Percentiles rank a stretch among this genome's conserved stretches.
phyloP scores from a whole-genome alignment of 768 basidiomycete species.

The Mycena floridula region DNA sequence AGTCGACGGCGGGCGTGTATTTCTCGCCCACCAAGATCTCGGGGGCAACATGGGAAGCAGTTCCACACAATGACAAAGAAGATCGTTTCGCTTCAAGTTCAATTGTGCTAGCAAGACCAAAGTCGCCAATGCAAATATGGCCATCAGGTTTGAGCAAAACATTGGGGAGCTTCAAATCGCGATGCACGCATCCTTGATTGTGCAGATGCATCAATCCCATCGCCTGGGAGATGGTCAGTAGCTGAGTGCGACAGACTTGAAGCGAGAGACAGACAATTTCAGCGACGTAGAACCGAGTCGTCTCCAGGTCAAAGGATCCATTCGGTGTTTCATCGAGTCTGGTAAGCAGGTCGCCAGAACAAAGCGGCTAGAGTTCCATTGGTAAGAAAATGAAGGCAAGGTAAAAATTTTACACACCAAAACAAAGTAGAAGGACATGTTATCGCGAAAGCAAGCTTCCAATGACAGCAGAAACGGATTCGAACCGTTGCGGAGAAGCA shows the following conservation, averaged over 20 bases:
- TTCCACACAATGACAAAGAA: neutral
- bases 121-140: neutral
- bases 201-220: neutral
- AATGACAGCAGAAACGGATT: neutral
- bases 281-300: neutral
- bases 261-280: neutral
- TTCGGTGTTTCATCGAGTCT: neutral
- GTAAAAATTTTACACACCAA: neutral
- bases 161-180: neutral
- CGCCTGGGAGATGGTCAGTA: neutral
- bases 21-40: neutral
- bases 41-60: neutral
- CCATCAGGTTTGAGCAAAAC: neutral
- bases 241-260: neutral
- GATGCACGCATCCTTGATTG: neutral
- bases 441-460: neutral
- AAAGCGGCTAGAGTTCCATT: neutral
- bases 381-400: neutral
- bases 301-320: neutral
- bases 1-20: neutral
- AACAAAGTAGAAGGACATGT: neutral
- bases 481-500: neutral
- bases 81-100: neutral
- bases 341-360: neutral
- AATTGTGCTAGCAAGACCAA: neutral